phyloP scores from a whole-genome alignment of 257 asterid species.

The Haberlea rhodopensis region DNA sequence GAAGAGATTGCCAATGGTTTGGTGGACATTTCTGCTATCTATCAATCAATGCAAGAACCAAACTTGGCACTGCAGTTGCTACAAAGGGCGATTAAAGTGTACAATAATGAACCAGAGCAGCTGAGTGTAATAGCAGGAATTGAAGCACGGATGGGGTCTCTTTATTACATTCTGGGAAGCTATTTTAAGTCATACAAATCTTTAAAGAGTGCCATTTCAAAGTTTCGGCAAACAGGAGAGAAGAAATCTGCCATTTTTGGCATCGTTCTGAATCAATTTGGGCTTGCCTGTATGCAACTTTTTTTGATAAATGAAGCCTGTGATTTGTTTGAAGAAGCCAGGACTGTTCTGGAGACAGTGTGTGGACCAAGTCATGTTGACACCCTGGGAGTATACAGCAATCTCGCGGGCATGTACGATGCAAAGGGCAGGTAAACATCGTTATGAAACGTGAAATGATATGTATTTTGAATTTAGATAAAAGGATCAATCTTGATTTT shows the following conservation, averaged over 20 bases:
- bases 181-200: constrained; percentile 48
- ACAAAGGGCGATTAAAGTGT: constrained; percentile 44
- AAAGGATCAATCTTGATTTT: constrained; percentile 1
- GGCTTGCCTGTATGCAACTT: constrained; percentile 61
- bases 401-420: constrained; percentile 71
- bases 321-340: constrained; percentile 55
- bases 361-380: constrained; percentile 59
- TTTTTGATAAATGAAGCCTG: constrained; percentile 56
- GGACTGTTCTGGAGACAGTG: constrained; percentile 46
- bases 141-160: constrained; percentile 63
- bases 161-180: constrained; percentile 54
- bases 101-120: constrained; percentile 48
- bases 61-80: constrained; percentile 46
- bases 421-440: constrained; percentile 82
- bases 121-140: constrained; percentile 52
- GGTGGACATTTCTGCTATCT: constrained; percentile 55
- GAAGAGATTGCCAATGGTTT: constrained; percentile 88
- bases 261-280: constrained; percentile 59
- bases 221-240: constrained; percentile 47
- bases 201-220: constrained; percentile 37
- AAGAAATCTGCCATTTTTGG: constrained; percentile 59
- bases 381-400: constrained; percentile 61
- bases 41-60: constrained; percentile 46
- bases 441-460: not conserved
- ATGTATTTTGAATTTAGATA: not conserved